A percentile compares a stretch with the other conserved stretches of the same genome.
Evolutionary conservation across 1,284 basidiomycete species (phyloP).

Genomic region (Cryptococcus sp.): DNA sequence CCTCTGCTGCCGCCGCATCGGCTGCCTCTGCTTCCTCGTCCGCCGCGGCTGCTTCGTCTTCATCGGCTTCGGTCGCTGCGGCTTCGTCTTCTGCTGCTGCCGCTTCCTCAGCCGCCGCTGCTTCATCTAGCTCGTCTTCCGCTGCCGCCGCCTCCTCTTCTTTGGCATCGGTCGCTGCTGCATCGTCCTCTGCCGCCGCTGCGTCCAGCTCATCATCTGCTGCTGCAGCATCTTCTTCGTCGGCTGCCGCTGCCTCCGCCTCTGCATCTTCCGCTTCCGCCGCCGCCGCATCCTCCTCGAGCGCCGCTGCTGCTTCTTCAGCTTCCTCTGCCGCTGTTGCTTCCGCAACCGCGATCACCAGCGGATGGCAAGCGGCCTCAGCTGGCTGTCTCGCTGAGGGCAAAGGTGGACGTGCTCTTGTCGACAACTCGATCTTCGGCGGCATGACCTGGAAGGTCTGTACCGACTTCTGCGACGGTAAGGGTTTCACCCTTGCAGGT

Average conservation of each 20-base stretch:
- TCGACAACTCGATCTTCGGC: slow-evolving; percentile 3
- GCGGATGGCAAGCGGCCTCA: slow-evolving; percentile 5
- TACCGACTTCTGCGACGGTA: slow-evolving; percentile 26
- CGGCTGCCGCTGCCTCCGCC: slow-evolving; percentile 1
- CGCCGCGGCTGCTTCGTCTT: slow-evolving; percentile 6
- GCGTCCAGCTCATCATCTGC: slow-evolving; percentile 1
- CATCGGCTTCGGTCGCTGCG: slow-evolving; percentile 1
- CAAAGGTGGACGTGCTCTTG: slow-evolving; percentile 6
- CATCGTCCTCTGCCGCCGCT: slow-evolving; percentile 1
- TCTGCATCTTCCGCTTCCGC: neutral
- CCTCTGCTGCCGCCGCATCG: slow-evolving; percentile 4
- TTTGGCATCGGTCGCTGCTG: neutral
- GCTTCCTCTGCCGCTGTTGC: slow-evolving; percentile 10
- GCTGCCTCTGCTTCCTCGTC: slow-evolving; percentile 6
- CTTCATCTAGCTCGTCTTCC: slow-evolving; percentile 5
- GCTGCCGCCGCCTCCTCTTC: slow-evolving; percentile 8
- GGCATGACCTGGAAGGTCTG: slow-evolving; percentile 29
- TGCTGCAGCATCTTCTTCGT: neutral
- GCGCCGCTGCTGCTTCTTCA: slow-evolving; percentile 5
- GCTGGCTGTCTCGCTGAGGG: slow-evolving; percentile 10
- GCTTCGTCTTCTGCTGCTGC: slow-evolving; percentile 4
- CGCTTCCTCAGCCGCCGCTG: slow-evolving; percentile 2
- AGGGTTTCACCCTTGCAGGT: slow-evolving; percentile 35
- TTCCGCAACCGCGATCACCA: neutral
- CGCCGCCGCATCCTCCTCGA: slow-evolving; percentile 12